A percentile compares a stretch with the other conserved stretches of the same genome.
These are phyloP conservation scores for Nelumbo lutea DNA, from an alignment of 164 flowering plant species.

Conservation along the genomic window DNA sequence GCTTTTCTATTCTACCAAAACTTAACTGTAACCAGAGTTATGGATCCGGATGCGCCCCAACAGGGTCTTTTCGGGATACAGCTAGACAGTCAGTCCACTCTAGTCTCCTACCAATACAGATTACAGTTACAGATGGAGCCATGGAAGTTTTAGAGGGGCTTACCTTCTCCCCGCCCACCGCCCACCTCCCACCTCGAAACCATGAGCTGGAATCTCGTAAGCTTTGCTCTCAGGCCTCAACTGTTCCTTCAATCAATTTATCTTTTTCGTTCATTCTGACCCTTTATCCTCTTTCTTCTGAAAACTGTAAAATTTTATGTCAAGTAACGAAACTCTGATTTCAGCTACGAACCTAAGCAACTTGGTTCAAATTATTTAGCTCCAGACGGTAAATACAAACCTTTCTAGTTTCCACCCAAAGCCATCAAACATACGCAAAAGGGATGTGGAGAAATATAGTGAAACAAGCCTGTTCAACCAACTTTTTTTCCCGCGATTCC, in stretches of 20 bases:
- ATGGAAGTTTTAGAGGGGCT: too few relatives aligned
- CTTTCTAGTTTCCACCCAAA: background rate
- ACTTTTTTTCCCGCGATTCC: slow-evolving; percentile 11
- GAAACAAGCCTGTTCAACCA: slow-evolving; percentile 26
- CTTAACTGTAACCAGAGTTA: too few relatives aligned
- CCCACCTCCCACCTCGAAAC: too few relatives aligned
- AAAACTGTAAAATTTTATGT: slow-evolving; percentile 6
- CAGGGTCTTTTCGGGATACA: too few relatives aligned
- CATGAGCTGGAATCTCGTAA: too few relatives aligned
- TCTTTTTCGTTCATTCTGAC: background rate
- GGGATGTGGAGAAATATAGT: slow-evolving; percentile 47
- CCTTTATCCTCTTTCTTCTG: background rate
- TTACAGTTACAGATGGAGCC: too few relatives aligned
- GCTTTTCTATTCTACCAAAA: too few relatives aligned
- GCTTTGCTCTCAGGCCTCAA: too few relatives aligned
- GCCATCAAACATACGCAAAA: background rate
- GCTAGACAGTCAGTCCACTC: too few relatives aligned
- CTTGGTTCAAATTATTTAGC: background rate
- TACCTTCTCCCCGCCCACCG: too few relatives aligned
- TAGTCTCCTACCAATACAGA: too few relatives aligned
- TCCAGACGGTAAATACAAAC: background rate
- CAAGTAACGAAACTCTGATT: slow-evolving; percentile 1
- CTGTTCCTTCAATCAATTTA: background rate
- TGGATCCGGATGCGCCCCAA: too few relatives aligned
- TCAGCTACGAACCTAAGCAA: slow-evolving; percentile 6